Conservation (phyloP, 2,329 filamentous ascomycete genomes). For the Plectosphaerella cucumerina region DNA sequence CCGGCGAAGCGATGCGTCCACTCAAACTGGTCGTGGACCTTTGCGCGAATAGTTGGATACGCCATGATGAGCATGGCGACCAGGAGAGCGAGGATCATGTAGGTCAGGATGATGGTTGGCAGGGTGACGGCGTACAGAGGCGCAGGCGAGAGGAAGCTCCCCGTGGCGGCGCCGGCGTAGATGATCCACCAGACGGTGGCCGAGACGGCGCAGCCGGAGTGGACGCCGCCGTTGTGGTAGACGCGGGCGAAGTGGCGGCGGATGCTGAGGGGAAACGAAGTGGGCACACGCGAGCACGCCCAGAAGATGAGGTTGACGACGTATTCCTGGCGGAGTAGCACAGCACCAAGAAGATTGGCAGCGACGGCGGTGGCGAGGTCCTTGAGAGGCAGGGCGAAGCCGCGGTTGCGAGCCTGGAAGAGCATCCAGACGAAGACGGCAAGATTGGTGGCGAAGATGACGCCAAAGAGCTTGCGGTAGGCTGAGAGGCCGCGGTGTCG, state of each 20-base stretch:
- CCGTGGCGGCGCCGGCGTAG: conserved; percentile 27
- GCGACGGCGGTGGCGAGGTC: conserved; percentile 38
- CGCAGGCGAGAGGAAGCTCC: conserved; percentile 27
- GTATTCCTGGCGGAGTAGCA: conserved; percentile 49
- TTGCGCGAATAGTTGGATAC: conserved; percentile 58
- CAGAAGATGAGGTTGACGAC: conserved; percentile 51
- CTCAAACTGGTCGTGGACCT: conserved; percentile 67
- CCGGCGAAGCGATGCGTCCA: conserved; percentile 67
- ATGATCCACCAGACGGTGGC: conserved; percentile 45
- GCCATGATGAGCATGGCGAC: conserved; percentile 57
- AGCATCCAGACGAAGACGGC: conserved; percentile 40
- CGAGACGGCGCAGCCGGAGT: conserved; percentile 45
- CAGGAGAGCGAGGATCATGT: conserved; percentile 54
- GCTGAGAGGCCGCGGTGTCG: conserved; percentile 43
- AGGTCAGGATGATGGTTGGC: conserved; percentile 45
- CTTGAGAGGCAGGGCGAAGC: conserved; percentile 23
- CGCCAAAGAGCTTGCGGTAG: conserved; percentile 53
- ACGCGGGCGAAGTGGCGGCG: conserved; percentile 43
- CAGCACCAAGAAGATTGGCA: conserved; percentile 43
- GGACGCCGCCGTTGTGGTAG: conserved; percentile 48
- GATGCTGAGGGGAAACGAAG: conserved; percentile 41
- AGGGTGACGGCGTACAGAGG: conserved; percentile 17
- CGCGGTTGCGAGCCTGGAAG: conserved; percentile 13
- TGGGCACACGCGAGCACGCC: conserved; percentile 37
- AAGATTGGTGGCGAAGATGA: conserved; percentile 47